A percentile compares a stretch with the other conserved stretches of the same genome.
Evolutionary conservation across 1,139 yeast species (phyloP).

Genomic region (Trichomonascaceae sp.): DNA sequence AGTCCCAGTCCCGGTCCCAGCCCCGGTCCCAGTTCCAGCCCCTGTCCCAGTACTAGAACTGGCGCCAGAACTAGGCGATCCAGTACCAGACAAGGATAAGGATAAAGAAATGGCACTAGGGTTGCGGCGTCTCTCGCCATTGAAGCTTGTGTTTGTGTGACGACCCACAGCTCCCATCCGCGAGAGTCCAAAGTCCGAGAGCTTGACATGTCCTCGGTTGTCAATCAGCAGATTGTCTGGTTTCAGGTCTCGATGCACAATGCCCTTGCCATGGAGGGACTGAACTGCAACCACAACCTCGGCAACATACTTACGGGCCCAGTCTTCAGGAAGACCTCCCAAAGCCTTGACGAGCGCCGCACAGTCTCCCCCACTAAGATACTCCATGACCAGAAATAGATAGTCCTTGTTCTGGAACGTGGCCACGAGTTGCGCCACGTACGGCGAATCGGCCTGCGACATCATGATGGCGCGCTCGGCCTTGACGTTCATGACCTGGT

Average conservation of each 20-base stretch:
- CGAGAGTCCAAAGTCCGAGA: conserved; percentile 91
- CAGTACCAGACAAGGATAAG: too few relatives aligned
- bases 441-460: conserved; percentile 90
- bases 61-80: too few relatives aligned
- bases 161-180: conserved; percentile 81
- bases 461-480: conserved; percentile 96
- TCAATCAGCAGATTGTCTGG: conserved; percentile 91
- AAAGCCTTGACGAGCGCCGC: conserved; percentile 73
- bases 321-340: conserved; percentile 65
- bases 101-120: too few relatives aligned
- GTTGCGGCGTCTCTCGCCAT: not conserved
- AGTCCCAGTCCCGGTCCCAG: too few relatives aligned
- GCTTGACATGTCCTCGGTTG: conserved; percentile 71
- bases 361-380: conserved; percentile 90
- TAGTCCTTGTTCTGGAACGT: conserved; percentile 85
- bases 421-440: conserved; percentile 79
- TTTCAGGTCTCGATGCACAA: conserved; percentile 87
- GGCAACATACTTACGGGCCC: conserved; percentile 81
- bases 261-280: conserved; percentile 76
- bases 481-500: conserved; percentile 87
- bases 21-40: too few relatives aligned
- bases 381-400: conserved; percentile 90
- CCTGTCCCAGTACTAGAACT: too few relatives aligned
- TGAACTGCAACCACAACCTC: conserved; percentile 86
- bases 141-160: conserved; percentile 30